A percentile compares a stretch with the other conserved stretches of the same genome.
These are phyloP conservation scores for Cytospora paraplurivora DNA, from an alignment of 2,329 filamentous ascomycete species.

Conservation along the genomic window DNA sequence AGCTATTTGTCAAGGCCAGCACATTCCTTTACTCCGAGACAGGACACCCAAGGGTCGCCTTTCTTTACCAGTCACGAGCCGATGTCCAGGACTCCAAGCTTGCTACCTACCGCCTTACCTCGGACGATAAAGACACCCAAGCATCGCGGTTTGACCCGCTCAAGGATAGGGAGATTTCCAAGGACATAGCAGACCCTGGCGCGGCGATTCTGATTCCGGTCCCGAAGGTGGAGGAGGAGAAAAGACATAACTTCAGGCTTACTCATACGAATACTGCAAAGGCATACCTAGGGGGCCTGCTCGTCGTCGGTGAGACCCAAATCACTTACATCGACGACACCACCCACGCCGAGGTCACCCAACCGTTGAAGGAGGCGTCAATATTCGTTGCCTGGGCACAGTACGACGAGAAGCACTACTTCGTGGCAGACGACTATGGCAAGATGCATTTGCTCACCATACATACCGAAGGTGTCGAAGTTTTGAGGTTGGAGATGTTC, in stretches of 20 bases:
- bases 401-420: constrained; percentile 77
- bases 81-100: constrained; percentile 57
- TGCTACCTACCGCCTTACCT: constrained; percentile 60
- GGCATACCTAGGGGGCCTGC: constrained; percentile 67
- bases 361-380: constrained; percentile 69
- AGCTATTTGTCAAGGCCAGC: constrained; percentile 61
- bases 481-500: constrained; percentile 72
- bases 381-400: constrained; percentile 92
- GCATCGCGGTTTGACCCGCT: constrained; percentile 57
- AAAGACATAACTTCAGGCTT: constrained; percentile 60
- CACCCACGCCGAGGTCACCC: constrained; percentile 66
- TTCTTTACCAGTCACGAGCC: constrained; percentile 57
- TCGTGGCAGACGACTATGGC: constrained; percentile 93
- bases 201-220: constrained; percentile 66
- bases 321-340: constrained; percentile 84
- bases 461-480: constrained; percentile 63
- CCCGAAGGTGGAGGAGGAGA: constrained; percentile 55
- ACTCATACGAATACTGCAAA: constrained; percentile 52
- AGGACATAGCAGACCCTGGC: constrained; percentile 56
- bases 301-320: constrained; percentile 78
- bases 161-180: constrained; percentile 57
- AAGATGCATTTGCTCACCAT: constrained; percentile 83
- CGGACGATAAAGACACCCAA: constrained; percentile 58
- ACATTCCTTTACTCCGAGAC: constrained; percentile 61
- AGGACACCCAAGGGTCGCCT: constrained; percentile 59